Base-by-base conservation (phyloP, 2,329 filamentous ascomycete genomes). In the Penicillium sp. region DNA sequence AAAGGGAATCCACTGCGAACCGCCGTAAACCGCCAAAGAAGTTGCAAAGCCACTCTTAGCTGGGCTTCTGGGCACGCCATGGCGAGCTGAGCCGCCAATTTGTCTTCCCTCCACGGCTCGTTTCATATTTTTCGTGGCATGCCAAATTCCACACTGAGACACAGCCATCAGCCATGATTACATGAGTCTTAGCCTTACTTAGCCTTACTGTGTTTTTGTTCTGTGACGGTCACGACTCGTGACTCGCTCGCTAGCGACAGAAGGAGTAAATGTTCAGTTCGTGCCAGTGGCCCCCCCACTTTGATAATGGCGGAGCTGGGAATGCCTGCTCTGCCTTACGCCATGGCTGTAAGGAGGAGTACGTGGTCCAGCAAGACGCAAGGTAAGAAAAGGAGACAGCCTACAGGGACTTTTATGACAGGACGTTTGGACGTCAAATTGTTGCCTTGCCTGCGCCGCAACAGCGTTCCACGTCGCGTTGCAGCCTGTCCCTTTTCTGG, bases 1-100 rank as follows among this genome's bases (percentile, higher is more conserved):
- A 60, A 59, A 53, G 26, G 56, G 56, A 62, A 42, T 62, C 24
- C n/a, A 59, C 53, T 35, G 60, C 60, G 56, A 59, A 49, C 45
- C 45, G 45, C 44, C 44, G 24, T 28, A 28, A 47, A 47, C 44
- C 24, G 44, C 45, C 15, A 37, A 15, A 15, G 13, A 28, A 19
- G 4, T 33, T 35, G 47, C 47, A 51, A 35, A 51, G 47, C 47
- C 28, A 35, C 28, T 26, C 49, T 47, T 51, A 35, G 49, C 49
- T 22, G 35, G 30, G 28, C 49, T 51, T 17, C 30, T 51, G 49
- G 28, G 28, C 30, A 30, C n/a, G 26, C 28, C 30, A 51, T 22
- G 5, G n/a, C n/a, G 28, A 51, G 49, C 49, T 51, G 49, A 51
- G 49, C n/a, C 49, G 49, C 49, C 49, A 51, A 22, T 24, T 35